Evolutionary conservation across 192 early-diverging fungal genomes (phyloP), one percentile per base, ranked within the genome.

Genomic region (Coemansia sp.): DNA sequence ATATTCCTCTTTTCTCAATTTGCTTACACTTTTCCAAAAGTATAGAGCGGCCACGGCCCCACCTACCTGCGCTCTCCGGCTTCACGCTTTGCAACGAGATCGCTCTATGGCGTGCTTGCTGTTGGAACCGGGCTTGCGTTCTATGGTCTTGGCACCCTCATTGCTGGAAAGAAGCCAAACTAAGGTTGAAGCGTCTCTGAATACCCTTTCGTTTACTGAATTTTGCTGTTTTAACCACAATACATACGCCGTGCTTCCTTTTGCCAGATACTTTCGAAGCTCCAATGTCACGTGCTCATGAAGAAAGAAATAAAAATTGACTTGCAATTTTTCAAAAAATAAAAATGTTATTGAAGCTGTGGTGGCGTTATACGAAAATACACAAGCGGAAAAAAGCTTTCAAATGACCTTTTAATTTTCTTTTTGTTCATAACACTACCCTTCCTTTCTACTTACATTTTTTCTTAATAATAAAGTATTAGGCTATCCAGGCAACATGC

Each of bases 41-140:
- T 77, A 39, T 77, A 82, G 75, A 51, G 48, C 23, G 74, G 74
- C 30, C 74, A 77, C 55, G 70, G 65, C 16, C 79, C 79, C 28
- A 77, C 72, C 56, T 82, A 77, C 52, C 40, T 66, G 67, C 79
- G 79, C 35, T 74, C 79, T 1, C 56, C 75, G n/a, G 37, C 20
- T 3, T 72, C 79, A 26, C 71, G 75, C 18, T 16, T 71, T 15
- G 37, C 42, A 18, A 64, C 66, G 40, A 69, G 46, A 46, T 23
- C 67, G 8, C 18, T 67, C 26, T 64, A 15, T n/a, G 79, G 71
- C 4, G 46, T 82, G 25, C 33, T 77, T 37, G 58, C 62, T 37
- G 61, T 40, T 21, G 78, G 78, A 13, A 20, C 61, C 31, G 34
- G 71, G 20, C 62, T 68, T 23, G 55, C 46, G 26, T 23, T 58